Evolutionary conservation across 768 basidiomycete species (phyloP).

Genomic region (Amanita subjunquillea): DNA sequence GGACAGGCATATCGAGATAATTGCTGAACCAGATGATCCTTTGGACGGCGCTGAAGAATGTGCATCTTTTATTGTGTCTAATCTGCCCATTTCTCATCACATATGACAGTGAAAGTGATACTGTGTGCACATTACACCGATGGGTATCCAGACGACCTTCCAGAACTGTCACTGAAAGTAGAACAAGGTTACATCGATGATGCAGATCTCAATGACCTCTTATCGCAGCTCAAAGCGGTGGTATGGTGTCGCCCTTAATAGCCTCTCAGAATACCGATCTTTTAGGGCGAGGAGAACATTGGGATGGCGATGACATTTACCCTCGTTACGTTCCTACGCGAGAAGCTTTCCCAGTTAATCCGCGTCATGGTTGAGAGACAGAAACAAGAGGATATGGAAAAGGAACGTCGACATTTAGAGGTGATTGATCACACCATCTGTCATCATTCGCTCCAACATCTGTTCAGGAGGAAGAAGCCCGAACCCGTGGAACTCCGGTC

Average conservation of each 20-base stretch:
- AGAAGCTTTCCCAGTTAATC: constrained; percentile 59
- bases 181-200: constrained; percentile 54
- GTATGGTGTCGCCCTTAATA: constrained; percentile 25
- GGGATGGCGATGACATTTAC: constrained; percentile 99
- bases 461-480: constrained; percentile 72
- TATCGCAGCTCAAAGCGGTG: constrained; percentile 46
- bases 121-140: constrained; percentile 71
- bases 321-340: constrained; percentile 75
- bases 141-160: constrained; percentile 77
- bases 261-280: constrained; percentile 5
- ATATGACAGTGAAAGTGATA: constrained; percentile 54
- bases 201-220: constrained; percentile 40
- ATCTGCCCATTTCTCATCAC: constrained; percentile 3
- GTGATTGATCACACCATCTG: constrained; percentile 24
- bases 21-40: constrained; percentile 78
- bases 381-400: constrained; percentile 58
- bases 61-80: constrained; percentile 22
- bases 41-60: constrained; percentile 50
- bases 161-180: constrained; percentile 56
- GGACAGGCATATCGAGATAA: constrained; percentile 72
- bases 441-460: background rate
- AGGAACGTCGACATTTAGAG: constrained; percentile 66
- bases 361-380: constrained; percentile 44
- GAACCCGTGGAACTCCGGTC: constrained; percentile 87
- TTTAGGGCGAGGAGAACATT: constrained; percentile 72